Base-by-base conservation (phyloP, 208 protist genomes). In the Leishmania aethiopica region DNA sequence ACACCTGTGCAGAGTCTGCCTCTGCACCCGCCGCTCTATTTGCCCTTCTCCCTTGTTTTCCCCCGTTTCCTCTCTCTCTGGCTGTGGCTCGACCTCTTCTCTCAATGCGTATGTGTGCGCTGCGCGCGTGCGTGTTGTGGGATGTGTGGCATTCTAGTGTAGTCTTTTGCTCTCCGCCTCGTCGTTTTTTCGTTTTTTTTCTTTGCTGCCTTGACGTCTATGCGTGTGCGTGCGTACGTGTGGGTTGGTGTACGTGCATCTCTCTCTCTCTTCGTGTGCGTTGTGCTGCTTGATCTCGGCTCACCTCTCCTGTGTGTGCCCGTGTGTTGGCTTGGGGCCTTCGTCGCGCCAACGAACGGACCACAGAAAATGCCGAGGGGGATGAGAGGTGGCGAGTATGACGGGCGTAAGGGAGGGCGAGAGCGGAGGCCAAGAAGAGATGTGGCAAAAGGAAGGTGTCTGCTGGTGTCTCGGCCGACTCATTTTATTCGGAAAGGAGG, bases 391-490 rank as follows among this genome's bases (percentile, higher is more conserved):
- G n/a, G 45, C 28, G 45, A 5, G 42, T 8, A 55, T 53, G 70
- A 53, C 28, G 70, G n/a, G 45, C 22, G 13, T 37, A 77, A 28
- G 67, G 49, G 81, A 17, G 67, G 40, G 53, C 32, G 25, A 74
- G 51, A 81, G 45, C 42, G 57, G 77, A 62, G 42, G 42, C 4
- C 42, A 45, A 45, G 42, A 45, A 45, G 42, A 45, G 42, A 73
- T 66, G 53, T 83, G 73, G 55, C 45, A 42, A 60, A 51, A 80
- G 57, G 60, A 53, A 45, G 70, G 11, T 55, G 45, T 53, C 70
- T 37, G 25, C 17, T 35, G 45, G 45, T 45, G 19, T 74, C 70
- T 74, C 25, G n/a, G 45, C 70, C 51, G 70, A 74, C 15, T 17
- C 11, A 32, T 74, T 74, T 72, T 51, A 17, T 45, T 49, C 11